Evolutionary conservation across 768 basidiomycete genomes (phyloP).

Genomic region (Sporobolomyces roseus): DNA sequence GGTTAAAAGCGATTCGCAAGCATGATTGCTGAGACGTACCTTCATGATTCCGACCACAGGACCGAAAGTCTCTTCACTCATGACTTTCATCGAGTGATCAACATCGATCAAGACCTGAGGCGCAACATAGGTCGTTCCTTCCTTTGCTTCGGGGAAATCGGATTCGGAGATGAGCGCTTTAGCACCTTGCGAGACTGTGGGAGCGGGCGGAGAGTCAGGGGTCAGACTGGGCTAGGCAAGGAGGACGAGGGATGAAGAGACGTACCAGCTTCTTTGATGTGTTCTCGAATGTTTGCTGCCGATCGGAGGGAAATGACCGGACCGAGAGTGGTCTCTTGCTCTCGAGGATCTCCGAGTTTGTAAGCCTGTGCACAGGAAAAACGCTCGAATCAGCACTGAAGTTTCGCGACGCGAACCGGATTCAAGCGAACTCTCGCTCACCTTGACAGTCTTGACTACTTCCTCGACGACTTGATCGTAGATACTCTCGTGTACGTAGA

Average conservation of each 20-base stretch:
- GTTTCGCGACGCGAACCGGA: no score
- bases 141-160: constrained; percentile 62
- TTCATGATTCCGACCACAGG: constrained; percentile 91
- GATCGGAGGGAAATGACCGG: constrained; percentile 87
- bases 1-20: background rate
- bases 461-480: constrained; percentile 74
- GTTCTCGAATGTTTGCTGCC: constrained; percentile 77
- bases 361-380: constrained; percentile 57
- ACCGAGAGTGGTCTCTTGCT: constrained; percentile 71
- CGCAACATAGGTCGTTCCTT: constrained; percentile 76
- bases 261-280: constrained; percentile 76
- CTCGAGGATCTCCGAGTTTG: constrained; percentile 79
- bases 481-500: constrained; percentile 83
- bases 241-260: constrained; percentile 1
- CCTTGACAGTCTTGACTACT: constrained; percentile 72
- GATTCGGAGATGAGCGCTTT: constrained; percentile 67
- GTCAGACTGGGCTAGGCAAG: background rate
- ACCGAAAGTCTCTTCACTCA: constrained; percentile 68
- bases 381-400: no score
- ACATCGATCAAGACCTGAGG: constrained; percentile 89
- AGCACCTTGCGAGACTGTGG: constrained; percentile 67
- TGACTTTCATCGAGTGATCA: constrained; percentile 84
- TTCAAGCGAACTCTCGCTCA: no score
- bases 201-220: background rate
- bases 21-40: constrained; percentile 51